Percentiles rank a stretch among this genome's conserved stretches.
These are phyloP conservation scores for Vigna mungo DNA, from an alignment of 306 rosid species.

Conservation along the genomic window DNA sequence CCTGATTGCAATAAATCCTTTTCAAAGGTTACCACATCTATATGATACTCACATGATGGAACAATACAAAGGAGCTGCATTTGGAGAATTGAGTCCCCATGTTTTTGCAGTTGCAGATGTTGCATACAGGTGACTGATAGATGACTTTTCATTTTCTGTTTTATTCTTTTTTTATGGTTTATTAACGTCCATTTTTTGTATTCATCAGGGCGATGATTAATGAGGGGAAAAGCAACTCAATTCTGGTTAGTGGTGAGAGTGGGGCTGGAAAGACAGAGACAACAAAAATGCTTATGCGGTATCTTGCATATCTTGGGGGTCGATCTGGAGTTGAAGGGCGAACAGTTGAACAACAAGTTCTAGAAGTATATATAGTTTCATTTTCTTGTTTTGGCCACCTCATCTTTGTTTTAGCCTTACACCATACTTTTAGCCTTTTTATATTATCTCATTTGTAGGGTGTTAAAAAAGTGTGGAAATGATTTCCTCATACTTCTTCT, in stretches of 20 bases:
- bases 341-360: constrained; percentile 99
- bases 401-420: constrained; percentile 5
- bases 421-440: constrained; percentile 11
- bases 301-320: constrained; percentile 98
- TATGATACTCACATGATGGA: constrained; percentile 99
- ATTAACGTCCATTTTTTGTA: constrained; percentile 41
- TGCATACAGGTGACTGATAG: constrained; percentile 82
- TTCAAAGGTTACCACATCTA: constrained; percentile 96
- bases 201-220: constrained; percentile 89
- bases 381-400: constrained; percentile 37
- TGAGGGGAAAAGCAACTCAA: constrained; percentile 99
- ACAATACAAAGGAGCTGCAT: constrained; percentile 94
- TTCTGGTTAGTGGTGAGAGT: constrained; percentile 98
- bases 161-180: constrained; percentile 25
- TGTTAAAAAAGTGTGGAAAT: constrained; percentile 18
- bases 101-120: constrained; percentile 99
- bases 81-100: constrained; percentile 99
- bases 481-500: constrained; percentile 48
- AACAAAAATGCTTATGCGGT: constrained; percentile 98
- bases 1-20: constrained; percentile 96
- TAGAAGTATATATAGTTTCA: constrained; percentile 69
- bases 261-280: constrained; percentile 99
- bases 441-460: constrained; percentile 33
- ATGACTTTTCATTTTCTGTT: constrained; percentile 14
- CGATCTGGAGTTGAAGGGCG: constrained; percentile 99